Base-by-base conservation (phyloP, 352 stramenopile species). In the Aphanomyces invadans region DNA sequence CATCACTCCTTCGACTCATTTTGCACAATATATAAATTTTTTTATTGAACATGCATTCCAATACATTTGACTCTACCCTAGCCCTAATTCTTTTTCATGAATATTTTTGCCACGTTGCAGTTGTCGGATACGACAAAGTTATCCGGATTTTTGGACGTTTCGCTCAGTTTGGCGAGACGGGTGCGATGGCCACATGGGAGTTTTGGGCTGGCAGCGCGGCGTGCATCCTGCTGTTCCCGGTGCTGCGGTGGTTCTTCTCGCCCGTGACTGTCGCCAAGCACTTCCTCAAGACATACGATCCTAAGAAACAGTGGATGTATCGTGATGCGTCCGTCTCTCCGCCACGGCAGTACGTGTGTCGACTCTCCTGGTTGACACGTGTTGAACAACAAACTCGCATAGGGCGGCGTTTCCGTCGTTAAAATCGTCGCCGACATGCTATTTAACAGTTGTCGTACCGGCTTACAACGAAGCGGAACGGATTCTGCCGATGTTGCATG, bases 401-500 rank as follows among this genome's bases (percentile, higher is more conserved):
- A 68, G 32, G 28, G 4, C 48, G 4, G 15, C 25, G 23, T 68
- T 68, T 25, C 39, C 25, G 28, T 68, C 25, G 0, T 32, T 62
- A 17, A 32, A 33, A 11, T 29, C 39, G 4, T 2, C 26, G 29
- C 56, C 82, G 0, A 71, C 76, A 28, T 65, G 83, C 29, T 79
- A 85, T 51, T 71, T 98, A 31, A 95, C 86, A 12, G 81, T 98
- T 21, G 80, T 98, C 49, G 86, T 98, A 36, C 94, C 95, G 15
- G 95, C 95, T 28, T 98, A 95, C 77, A 98, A 98, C 69, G 95
- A 98, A 70, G 70, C 96, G 71, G 74, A 97, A 39, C 83, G 95
- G 33, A 90, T 98, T 66, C 72, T 89, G 2, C 83, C 89, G 51
- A 98, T 97, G 71, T 75, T 98, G 11, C 66, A 94, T 56, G 87